Conservation (phyloP, 148 eudicot species). For the Spergularia marina region DNA sequence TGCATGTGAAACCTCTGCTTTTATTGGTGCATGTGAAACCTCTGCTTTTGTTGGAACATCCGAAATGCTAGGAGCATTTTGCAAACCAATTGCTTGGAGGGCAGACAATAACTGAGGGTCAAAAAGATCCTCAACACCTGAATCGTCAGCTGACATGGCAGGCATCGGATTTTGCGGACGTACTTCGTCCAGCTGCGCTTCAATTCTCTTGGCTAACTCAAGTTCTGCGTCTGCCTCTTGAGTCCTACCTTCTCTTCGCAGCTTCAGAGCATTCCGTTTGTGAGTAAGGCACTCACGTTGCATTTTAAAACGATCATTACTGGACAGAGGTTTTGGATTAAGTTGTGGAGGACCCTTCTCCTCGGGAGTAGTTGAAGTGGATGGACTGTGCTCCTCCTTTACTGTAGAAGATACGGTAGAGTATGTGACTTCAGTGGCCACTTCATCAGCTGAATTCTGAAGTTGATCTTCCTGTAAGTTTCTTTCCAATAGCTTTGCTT, state of each 20-base stretch:
- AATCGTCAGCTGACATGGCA: slow-evolving; percentile 41
- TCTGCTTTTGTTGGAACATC: slow-evolving; percentile 33
- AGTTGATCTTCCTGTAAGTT: slow-evolving; percentile 41
- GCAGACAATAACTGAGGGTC: slow-evolving; percentile 92
- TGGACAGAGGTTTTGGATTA: slow-evolving; percentile 51
- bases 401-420: slow-evolving; percentile 25
- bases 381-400: slow-evolving; percentile 38
- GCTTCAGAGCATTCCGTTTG: slow-evolving; percentile 75
- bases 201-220: slow-evolving; percentile 76
- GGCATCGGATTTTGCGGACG: slow-evolving; percentile 31
- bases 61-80: slow-evolving; percentile 30
- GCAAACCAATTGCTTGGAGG: slow-evolving; percentile 68
- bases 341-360: slow-evolving; percentile 35
- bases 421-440: slow-evolving; percentile 30
- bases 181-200: slow-evolving; percentile 68
- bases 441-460: slow-evolving; percentile 28
- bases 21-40: slow-evolving; percentile 24
- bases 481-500: slow-evolving; percentile 77
- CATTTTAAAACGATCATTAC: slow-evolving; percentile 69
- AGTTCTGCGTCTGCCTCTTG: slow-evolving; percentile 88
- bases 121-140: slow-evolving; percentile 69
- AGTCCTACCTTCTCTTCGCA: slow-evolving; percentile 79
- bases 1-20: slow-evolving; percentile 29
- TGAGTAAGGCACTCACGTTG: slow-evolving; percentile 80
- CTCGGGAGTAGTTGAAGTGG: slow-evolving; percentile 31